Evolutionary conservation across 192 early-diverging fungal species (phyloP).

Genomic region (Coemansia aciculifera): DNA sequence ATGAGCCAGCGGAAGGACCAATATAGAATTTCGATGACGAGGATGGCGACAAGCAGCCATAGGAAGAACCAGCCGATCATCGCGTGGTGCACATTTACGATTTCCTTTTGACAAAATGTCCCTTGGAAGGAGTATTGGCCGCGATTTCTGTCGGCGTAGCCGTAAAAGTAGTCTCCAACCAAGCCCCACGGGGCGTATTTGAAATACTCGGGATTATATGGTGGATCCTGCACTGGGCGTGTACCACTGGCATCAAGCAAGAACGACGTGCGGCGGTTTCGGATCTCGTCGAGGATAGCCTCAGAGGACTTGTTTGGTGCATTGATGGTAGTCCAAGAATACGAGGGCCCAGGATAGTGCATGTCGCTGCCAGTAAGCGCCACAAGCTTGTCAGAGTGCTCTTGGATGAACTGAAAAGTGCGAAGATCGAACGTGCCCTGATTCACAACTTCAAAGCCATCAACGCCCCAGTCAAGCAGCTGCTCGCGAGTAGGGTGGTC

Average conservation of each 20-base stretch:
- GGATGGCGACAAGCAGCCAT: conserved; percentile 14
- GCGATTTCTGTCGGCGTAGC: conserved; percentile 60
- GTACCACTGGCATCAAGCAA: conserved; percentile 69
- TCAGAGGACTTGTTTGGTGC: conserved; percentile 41
- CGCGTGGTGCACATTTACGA: conserved; percentile 44
- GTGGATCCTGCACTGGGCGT: conserved; percentile 39
- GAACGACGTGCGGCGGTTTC: conserved; percentile 60
- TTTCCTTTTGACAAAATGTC: conserved; percentile 62
- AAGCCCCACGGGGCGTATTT: conserved; percentile 48
- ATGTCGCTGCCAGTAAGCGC: conserved; percentile 66
- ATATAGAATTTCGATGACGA: conserved; percentile 21
- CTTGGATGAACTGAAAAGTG: conserved; percentile 53
- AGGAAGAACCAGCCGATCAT: conserved; percentile 29
- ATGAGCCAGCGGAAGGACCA: background rate
- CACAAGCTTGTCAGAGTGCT: conserved; percentile 33
- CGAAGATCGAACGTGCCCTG: conserved; percentile 60
- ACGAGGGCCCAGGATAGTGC: conserved; percentile 61
- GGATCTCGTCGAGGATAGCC: conserved; percentile 62
- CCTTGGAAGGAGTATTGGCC: conserved; percentile 74
- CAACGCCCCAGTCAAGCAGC: conserved; percentile 68
- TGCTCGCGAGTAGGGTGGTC: conserved; percentile 61
- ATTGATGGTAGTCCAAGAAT: conserved; percentile 64
- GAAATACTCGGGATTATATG: conserved; percentile 27
- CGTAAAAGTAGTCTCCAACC: conserved; percentile 58
- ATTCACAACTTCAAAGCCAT: conserved; percentile 70